Conservation (phyloP, 2,329 filamentous ascomycete genomes). For the Diaporthe sp. region DNA sequence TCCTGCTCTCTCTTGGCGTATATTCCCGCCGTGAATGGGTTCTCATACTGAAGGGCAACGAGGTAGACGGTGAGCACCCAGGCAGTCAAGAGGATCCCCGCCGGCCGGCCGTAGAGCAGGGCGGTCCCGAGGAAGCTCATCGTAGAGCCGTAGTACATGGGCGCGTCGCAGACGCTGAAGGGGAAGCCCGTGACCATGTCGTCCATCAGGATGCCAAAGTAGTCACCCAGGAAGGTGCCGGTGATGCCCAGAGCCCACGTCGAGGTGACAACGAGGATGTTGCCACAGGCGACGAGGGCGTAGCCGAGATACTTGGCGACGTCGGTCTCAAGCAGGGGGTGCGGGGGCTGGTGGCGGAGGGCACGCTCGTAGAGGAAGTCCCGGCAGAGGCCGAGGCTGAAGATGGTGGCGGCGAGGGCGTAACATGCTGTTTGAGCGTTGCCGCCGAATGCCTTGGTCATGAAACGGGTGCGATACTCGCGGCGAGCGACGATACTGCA, state of each 20-base stretch:
- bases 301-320: constrained; percentile 74
- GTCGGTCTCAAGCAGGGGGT: constrained; percentile 76
- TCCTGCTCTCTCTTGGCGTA: constrained; percentile 85
- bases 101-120: constrained; percentile 87
- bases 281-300: constrained; percentile 79
- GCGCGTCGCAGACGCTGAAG: constrained; percentile 90
- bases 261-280: constrained; percentile 86
- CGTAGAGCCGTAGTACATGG: constrained; percentile 97
- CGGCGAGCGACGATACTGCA: constrained; percentile 50
- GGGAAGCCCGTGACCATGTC: constrained; percentile 94
- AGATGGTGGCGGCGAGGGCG: constrained; percentile 87
- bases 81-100: constrained; percentile 81
- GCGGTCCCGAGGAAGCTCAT: constrained; percentile 92
- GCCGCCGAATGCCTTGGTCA: constrained; percentile 88
- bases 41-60: constrained; percentile 87
- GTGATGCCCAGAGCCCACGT: constrained; percentile 95
- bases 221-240: constrained; percentile 96
- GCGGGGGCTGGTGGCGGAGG: constrained; percentile 79
- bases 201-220: constrained; percentile 99
- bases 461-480: constrained; percentile 90
- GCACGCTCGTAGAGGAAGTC: constrained; percentile 90
- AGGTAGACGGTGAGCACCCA: constrained; percentile 84
- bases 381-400: constrained; percentile 89
- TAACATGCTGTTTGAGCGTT: constrained; percentile 88
- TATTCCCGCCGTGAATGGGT: constrained; percentile 93